Evolutionary conservation across 345 rosid species (phyloP).

Genomic region (Citropsis articulata): DNA sequence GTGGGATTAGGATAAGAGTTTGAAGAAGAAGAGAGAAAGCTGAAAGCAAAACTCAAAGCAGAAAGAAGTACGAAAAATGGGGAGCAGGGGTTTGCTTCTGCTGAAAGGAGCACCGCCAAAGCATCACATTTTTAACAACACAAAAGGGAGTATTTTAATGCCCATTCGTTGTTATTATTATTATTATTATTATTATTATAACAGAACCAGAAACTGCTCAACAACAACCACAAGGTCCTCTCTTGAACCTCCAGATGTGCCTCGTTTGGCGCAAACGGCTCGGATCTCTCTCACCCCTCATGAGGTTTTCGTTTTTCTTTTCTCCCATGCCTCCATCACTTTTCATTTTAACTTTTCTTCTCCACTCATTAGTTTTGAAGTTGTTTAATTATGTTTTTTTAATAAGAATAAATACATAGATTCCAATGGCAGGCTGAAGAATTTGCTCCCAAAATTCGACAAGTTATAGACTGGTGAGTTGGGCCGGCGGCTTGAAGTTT

Average conservation of each 20-base stretch:
- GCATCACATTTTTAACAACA: not conserved
- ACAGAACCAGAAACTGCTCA: constrained; percentile 30
- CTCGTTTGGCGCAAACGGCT: constrained; percentile 73
- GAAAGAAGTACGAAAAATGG: not conserved
- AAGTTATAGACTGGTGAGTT: constrained; percentile 64
- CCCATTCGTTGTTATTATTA: not conserved
- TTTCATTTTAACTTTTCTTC: not conserved
- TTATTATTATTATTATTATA: not conserved
- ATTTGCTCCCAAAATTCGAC: constrained; percentile 65
- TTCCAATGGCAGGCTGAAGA: constrained; percentile 45
- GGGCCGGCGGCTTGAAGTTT: not conserved
- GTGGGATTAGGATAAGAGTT: too few relatives aligned
- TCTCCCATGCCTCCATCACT: not conserved
- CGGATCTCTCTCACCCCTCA: constrained; percentile 66
- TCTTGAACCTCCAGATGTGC: constrained; percentile 64
- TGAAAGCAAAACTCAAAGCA: not conserved
- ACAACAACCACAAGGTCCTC: constrained; percentile 30
- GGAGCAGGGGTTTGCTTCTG: constrained; percentile 18
- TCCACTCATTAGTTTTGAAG: not conserved
- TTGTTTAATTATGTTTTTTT: too few relatives aligned
- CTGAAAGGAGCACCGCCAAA: constrained; percentile 19
- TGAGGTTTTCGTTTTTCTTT: constrained; percentile 38
- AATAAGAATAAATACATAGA: too few relatives aligned
- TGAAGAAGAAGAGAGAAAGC: too few relatives aligned
- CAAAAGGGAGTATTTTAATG: not conserved